Percentiles rank a stretch among this genome's conserved stretches.
These are phyloP conservation scores for Auricularia sp. DNA, from an alignment of 768 basidiomycete species.

Conservation along the genomic window DNA sequence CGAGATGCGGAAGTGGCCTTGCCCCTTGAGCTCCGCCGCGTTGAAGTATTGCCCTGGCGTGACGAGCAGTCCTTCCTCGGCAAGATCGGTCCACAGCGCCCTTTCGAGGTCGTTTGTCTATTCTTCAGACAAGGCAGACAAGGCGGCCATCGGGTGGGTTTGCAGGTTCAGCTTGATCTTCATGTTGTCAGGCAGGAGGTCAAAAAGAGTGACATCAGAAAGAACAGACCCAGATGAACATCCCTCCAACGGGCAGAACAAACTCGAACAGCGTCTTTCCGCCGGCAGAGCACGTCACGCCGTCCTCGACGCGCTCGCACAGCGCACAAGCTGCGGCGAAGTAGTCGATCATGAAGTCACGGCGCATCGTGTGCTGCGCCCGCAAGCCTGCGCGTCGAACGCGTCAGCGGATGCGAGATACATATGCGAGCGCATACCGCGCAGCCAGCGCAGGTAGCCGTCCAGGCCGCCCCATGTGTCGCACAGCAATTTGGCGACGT, in stretches of 20 bases:
- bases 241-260: slow-evolving; percentile 67
- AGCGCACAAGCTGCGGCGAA: slow-evolving; percentile 51
- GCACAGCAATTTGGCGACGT: slow-evolving; percentile 50
- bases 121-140: slow-evolving; percentile 17
- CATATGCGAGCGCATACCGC: slow-evolving; percentile 24
- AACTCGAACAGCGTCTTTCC: slow-evolving; percentile 46
- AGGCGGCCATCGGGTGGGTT: slow-evolving; percentile 34
- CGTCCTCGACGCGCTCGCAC: slow-evolving; percentile 4
- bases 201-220: neutral
- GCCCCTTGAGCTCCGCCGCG: slow-evolving; percentile 4
- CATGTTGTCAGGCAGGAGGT: neutral
- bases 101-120: slow-evolving; percentile 37
- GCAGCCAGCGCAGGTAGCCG: slow-evolving; percentile 72
- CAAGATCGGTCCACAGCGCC: slow-evolving; percentile 51
- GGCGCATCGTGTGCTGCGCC: slow-evolving; percentile 44
- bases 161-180: slow-evolving; percentile 50
- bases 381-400: slow-evolving; percentile 25
- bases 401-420: neutral
- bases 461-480: slow-evolving; percentile 49
- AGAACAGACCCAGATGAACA: slow-evolving; percentile 53
- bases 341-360: slow-evolving; percentile 56
- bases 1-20: neutral
- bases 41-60: slow-evolving; percentile 46
- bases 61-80: slow-evolving; percentile 53
- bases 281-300: slow-evolving; percentile 12